Percentiles rank a stretch among this genome's conserved stretches.
phyloP scores from a whole-genome alignment of 2,329 filamentous ascomycete species.

The Nemania diffusa region DNA sequence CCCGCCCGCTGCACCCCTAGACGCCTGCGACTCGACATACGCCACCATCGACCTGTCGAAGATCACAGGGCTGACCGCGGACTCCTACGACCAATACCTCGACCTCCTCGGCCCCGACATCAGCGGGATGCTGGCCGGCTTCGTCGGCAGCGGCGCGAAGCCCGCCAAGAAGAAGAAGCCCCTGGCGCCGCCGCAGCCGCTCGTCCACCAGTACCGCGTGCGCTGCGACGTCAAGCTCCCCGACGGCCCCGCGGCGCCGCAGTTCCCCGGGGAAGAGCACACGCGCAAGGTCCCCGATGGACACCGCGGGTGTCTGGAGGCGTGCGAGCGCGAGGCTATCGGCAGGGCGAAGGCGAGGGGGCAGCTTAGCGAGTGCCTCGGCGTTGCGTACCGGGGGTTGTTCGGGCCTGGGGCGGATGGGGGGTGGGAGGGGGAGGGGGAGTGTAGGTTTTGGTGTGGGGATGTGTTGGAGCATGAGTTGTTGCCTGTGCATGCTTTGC shows the following conservation, averaged over 20 bases:
- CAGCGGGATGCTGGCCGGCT: neutral
- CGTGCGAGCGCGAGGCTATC: constrained; percentile 41
- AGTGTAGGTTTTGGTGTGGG: constrained; percentile 33
- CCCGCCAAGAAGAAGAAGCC: neutral
- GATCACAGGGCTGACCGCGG: constrained; percentile 35
- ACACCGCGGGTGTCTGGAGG: constrained; percentile 36
- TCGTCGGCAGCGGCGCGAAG: neutral
- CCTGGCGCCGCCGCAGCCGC: neutral
- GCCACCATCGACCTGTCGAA: constrained; percentile 39
- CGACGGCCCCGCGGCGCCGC: constrained; percentile 9
- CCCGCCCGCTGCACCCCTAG: constrained; percentile 9
- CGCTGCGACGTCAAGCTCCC: constrained; percentile 37
- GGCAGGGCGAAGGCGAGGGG: constrained; percentile 27
- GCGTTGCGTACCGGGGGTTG: constrained; percentile 35
- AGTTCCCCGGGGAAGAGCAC: constrained; percentile 17
- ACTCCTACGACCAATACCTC: constrained; percentile 39
- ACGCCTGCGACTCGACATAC: constrained; percentile 38
- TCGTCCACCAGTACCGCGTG: constrained; percentile 43
- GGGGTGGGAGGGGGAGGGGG: constrained; percentile 6
- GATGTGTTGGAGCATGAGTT: constrained; percentile 32
- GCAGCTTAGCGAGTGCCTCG: constrained; percentile 38
- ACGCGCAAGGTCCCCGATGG: constrained; percentile 11
- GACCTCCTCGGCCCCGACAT: constrained; percentile 35
- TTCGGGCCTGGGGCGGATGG: neutral
- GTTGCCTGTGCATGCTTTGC: constrained; percentile 39